phyloP scores from a whole-genome alignment of 73 alveolate species.

The Uronychia binucleata region DNA sequence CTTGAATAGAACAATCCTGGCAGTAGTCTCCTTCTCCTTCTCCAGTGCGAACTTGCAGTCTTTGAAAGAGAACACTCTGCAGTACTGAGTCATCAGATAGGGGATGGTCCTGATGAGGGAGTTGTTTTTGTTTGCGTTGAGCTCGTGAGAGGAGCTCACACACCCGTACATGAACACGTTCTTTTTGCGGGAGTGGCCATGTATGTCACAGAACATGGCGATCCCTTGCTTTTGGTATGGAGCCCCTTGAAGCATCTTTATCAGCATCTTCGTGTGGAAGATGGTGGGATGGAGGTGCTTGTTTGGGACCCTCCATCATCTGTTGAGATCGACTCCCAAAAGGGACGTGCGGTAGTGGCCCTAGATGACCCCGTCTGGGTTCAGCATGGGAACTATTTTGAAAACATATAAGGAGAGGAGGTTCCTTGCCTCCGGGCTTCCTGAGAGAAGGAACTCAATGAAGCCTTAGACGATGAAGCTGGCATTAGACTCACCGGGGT shows the following conservation, averaged over 20 bases:
- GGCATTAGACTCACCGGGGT: slow-evolving; percentile 87
- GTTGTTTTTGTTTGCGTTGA: slow-evolving; percentile 26
- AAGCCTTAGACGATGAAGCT: slow-evolving; percentile 78
- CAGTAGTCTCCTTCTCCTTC: slow-evolving; percentile 70
- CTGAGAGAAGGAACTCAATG: slow-evolving; percentile 76
- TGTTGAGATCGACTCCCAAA: slow-evolving; percentile 93
- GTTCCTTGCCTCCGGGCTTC: slow-evolving; percentile 77
- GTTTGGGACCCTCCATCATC: slow-evolving; percentile 88
- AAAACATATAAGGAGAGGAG: slow-evolving; percentile 67
- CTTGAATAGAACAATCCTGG: slow-evolving; percentile 65
- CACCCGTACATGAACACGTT: slow-evolving; percentile 61
- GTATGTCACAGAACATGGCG: slow-evolving; percentile 74
- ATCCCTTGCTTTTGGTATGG: slow-evolving; percentile 23
- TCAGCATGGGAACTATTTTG: slow-evolving; percentile 92
- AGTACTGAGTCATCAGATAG: slow-evolving; percentile 31
- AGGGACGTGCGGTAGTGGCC: slow-evolving; percentile 92
- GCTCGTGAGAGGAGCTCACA: slow-evolving; percentile 18
- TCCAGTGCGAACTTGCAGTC: slow-evolving; percentile 69
- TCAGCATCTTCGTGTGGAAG: slow-evolving; percentile 65
- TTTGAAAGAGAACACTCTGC: slow-evolving; percentile 45
- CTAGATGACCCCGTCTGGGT: slow-evolving; percentile 96
- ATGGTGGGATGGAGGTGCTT: slow-evolving; percentile 81
- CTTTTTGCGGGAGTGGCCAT: slow-evolving; percentile 75
- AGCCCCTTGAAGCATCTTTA: slow-evolving; percentile 55
- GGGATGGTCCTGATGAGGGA: slow-evolving; percentile 53